Conservation (phyloP, 2,329 filamentous ascomycete species). For the Lachnellula subtilissima region DNA sequence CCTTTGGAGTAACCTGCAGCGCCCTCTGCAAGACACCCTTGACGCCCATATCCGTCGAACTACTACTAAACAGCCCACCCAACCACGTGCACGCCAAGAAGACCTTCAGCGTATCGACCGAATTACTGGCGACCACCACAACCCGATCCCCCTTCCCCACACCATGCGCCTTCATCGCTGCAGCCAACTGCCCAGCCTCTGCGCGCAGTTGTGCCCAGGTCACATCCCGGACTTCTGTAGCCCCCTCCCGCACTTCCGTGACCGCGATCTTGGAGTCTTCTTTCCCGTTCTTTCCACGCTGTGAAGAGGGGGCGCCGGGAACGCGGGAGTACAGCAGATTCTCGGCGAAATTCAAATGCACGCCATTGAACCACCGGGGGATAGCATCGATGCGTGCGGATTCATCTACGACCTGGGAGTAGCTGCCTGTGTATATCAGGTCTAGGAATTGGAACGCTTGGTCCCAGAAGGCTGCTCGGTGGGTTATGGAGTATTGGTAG, state of each 20-base stretch:
- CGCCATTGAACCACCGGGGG: slow-evolving; percentile 72
- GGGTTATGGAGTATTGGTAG: slow-evolving; percentile 61
- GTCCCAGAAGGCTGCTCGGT: slow-evolving; percentile 60
- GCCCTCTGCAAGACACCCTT: slow-evolving; percentile 71
- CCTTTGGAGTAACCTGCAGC: slow-evolving; percentile 68
- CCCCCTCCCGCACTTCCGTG: slow-evolving; percentile 67
- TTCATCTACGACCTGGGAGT: slow-evolving; percentile 62
- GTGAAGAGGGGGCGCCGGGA: slow-evolving; percentile 37
- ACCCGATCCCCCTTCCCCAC: slow-evolving; percentile 68
- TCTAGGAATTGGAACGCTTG: slow-evolving; percentile 56
- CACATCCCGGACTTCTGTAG: slow-evolving; percentile 47
- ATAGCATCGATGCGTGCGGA: slow-evolving; percentile 63
- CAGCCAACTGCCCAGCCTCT: slow-evolving; percentile 54
- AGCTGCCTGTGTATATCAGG: slow-evolving; percentile 59
- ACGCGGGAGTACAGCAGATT: slow-evolving; percentile 64
- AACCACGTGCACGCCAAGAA: slow-evolving; percentile 66
- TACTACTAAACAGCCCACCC: slow-evolving; percentile 71
- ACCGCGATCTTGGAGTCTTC: slow-evolving; percentile 66
- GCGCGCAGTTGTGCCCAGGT: slow-evolving; percentile 64
- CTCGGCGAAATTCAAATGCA: slow-evolving; percentile 72
- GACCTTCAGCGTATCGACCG: slow-evolving; percentile 66
- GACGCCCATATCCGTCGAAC: slow-evolving; percentile 78
- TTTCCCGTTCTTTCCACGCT: slow-evolving; percentile 54
- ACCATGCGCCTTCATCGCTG: slow-evolving; percentile 62
- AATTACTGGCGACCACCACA: slow-evolving; percentile 70